Evolutionary conservation across 2,329 filamentous ascomycete genomes (phyloP).

Genomic region (Bipolaris oryzae): DNA sequence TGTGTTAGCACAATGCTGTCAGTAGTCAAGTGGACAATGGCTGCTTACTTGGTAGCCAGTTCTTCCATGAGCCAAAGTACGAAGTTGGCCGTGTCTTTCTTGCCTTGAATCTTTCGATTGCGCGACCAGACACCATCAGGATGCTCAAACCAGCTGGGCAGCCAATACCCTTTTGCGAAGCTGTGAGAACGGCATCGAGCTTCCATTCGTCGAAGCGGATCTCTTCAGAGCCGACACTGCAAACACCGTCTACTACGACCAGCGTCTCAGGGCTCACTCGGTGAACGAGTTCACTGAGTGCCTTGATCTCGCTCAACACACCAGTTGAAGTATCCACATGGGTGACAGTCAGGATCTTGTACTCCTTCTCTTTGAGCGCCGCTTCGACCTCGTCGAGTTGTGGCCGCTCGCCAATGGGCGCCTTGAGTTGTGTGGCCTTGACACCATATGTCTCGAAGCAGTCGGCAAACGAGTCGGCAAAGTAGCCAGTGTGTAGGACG

Average conservation of each 20-base stretch:
- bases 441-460: constrained; percentile 91
- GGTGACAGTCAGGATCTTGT: constrained; percentile 93
- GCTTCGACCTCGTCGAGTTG: constrained; percentile 87
- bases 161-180: constrained; percentile 95
- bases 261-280: constrained; percentile 89
- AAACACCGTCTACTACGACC: constrained; percentile 92
- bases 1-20: constrained; percentile 23
- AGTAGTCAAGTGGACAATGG: not conserved
- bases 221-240: constrained; percentile 94
- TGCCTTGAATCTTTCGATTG: constrained; percentile 78
- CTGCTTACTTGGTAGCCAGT: constrained; percentile 83
- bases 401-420: constrained; percentile 84
- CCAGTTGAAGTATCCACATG: constrained; percentile 98
- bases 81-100: constrained; percentile 81
- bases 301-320: constrained; percentile 88
- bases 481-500: constrained; percentile 95
- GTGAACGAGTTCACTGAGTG: constrained; percentile 80
- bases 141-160: constrained; percentile 94
- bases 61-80: constrained; percentile 96
- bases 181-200: constrained; percentile 89
- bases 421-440: constrained; percentile 86
- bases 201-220: constrained; percentile 96
- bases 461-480: constrained; percentile 91
- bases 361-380: constrained; percentile 86
- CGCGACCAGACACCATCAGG: constrained; percentile 87